Base-by-base conservation (phyloP, 768 basidiomycete genomes). In the Mycena olivaceomarginata region DNA sequence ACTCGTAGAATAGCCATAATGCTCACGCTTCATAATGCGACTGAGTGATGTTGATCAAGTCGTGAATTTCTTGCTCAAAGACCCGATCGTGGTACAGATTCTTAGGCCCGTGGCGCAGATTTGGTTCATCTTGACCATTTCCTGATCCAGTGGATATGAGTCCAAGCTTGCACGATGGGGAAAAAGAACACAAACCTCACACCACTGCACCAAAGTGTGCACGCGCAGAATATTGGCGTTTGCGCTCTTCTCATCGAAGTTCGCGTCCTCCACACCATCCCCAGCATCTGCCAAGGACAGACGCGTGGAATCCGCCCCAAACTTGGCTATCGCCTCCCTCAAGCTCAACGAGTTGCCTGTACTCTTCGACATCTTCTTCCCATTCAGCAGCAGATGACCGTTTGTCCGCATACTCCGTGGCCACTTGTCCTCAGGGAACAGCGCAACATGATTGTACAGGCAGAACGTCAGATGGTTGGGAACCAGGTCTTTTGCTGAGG, bases 341-440 rank as follows among this genome's bases (percentile, higher is more conserved):
- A 99, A 87, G 0, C 98, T 99, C 89, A 99, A 88, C 72, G 94
- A 96, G 86, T 99, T 99, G 13, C 98, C 98, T 60, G 95, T 97
- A 84, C 95, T 96, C 91, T 99, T 99, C 53, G 93, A 94, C 98
- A 99, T 99, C 90, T 99, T 99, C 90, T 97, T 95, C 22, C 98
- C 98, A 85, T 99, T 99, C 85, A 99, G 85, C 94, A 97, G 94
- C 89, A 99, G 85, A 83, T 99, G 98, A 0, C 98, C 98, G 82
- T 99, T 99, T 62, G 96, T 94, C 37, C 98, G 95, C 90, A 99
- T 96, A 83, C 96, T 93, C 81, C 92, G 82, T 0, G 98, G 98
- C 96, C 96, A 97, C 85, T 96, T 95, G 82, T 96, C 92, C 80
- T 93, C 90, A 72, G 96, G 94, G 92, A 99, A 99, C 57, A 99